A percentile compares a stretch with the other conserved stretches of the same genome.
Evolutionary conservation across 495 filamentous ascomycete species (phyloP).

Genomic region (Xylaria grammica): DNA sequence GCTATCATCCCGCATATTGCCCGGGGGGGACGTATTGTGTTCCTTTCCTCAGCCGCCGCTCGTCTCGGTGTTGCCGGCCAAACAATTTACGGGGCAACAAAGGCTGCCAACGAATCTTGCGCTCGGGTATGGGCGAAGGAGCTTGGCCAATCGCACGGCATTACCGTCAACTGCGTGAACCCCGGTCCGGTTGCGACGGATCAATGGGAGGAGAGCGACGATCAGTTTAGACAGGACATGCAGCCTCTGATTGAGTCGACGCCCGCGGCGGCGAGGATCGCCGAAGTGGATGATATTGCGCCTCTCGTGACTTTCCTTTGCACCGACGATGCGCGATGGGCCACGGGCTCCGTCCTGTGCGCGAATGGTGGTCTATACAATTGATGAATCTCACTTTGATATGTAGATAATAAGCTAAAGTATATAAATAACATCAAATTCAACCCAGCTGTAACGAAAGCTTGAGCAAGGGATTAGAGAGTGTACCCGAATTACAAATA

Average conservation of each 20-base stretch:
- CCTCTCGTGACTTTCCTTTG: slow-evolving; percentile 25
- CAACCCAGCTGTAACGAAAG: too few species aligned
- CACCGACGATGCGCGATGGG: slow-evolving; percentile 26
- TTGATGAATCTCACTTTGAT: too few species aligned
- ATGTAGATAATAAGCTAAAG: too few species aligned
- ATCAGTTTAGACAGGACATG: slow-evolving; percentile 7
- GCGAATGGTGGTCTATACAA: slow-evolving; percentile 16
- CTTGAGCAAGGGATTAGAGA: too few species aligned
- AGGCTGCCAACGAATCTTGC: slow-evolving; percentile 39
- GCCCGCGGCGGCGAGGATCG: slow-evolving; percentile 16
- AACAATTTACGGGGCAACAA: not conserved
- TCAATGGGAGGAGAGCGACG: slow-evolving; percentile 27
- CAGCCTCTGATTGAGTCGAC: not conserved
- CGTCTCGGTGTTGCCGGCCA: not conserved
- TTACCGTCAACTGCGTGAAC: slow-evolving; percentile 46
- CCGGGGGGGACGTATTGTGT: slow-evolving; percentile 13
- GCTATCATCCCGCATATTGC: slow-evolving; percentile 28
- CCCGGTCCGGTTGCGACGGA: slow-evolving; percentile 49
- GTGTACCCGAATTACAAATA: too few species aligned
- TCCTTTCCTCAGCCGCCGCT: not conserved
- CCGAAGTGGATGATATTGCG: slow-evolving; percentile 24
- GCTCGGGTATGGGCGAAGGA: slow-evolving; percentile 41
- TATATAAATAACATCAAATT: too few species aligned
- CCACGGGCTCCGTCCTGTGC: slow-evolving; percentile 21
- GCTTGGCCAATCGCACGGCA: slow-evolving; percentile 35